phyloP scores from a whole-genome alignment of 441 rosid genomes.

The Geranium incanum region DNA sequence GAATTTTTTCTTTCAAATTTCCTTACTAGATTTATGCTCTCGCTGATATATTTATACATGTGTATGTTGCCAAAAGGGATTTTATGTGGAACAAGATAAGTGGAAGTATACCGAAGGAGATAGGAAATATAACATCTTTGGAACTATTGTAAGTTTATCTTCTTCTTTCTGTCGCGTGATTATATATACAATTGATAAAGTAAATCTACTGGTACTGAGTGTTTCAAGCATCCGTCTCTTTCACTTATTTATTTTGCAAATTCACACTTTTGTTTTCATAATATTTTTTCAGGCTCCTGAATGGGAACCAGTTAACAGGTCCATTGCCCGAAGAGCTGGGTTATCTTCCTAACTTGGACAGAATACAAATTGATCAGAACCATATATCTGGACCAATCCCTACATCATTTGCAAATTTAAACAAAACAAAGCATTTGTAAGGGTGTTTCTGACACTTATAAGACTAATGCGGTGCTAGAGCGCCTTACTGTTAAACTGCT shows the following conservation, averaged over 20 bases:
- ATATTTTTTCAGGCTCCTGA: conserved; percentile 62
- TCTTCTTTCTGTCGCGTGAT: conserved; percentile 9
- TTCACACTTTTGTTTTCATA: conserved; percentile 11
- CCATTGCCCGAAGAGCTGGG: conserved; percentile 85
- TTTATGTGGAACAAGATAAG: conserved; percentile 87
- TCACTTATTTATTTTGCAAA: background rate
- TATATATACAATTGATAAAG: background rate
- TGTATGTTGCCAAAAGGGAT: conserved; percentile 41
- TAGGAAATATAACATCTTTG: conserved; percentile 67
- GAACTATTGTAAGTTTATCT: conserved; percentile 62
- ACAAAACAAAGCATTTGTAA: conserved; percentile 85
- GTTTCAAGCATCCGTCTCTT: background rate
- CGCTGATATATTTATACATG: conserved; percentile 19
- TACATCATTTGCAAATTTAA: conserved; percentile 67
- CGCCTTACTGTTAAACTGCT: background rate
- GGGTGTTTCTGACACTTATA: conserved; percentile 28
- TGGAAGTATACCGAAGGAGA: conserved; percentile 86
- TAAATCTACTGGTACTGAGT: background rate
- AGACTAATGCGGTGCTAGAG: conserved; percentile 1
- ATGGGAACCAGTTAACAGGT: conserved; percentile 75
- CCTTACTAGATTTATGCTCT: conserved; percentile 6
- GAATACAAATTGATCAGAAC: conserved; percentile 93
- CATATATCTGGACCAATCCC: conserved; percentile 75
- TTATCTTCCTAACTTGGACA: conserved; percentile 66
- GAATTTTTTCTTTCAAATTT: conserved; percentile 2